phyloP scores from a whole-genome alignment of 2,329 filamentous ascomycete species.

The Fusarium robinianum region DNA sequence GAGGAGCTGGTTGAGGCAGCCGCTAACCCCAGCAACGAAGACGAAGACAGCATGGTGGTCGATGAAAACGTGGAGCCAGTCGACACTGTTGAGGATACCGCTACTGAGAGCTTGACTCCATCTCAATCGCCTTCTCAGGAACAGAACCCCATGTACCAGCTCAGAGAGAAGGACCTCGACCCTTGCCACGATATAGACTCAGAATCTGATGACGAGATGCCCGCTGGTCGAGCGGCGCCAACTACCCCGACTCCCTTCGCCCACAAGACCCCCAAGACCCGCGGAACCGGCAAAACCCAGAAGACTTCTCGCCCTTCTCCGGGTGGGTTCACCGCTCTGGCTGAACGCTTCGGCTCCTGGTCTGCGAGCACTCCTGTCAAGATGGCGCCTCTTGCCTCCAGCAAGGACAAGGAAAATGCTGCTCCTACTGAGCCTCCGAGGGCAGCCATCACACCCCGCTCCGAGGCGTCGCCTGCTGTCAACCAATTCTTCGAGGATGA shows the following conservation, averaged over 20 bases:
- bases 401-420: conserved; percentile 45
- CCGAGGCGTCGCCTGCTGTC: conserved; percentile 47
- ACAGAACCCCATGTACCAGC: conserved; percentile 40
- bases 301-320: conserved; percentile 38
- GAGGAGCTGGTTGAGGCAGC: conserved; percentile 5
- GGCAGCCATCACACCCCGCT: conserved; percentile 20
- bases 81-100: conserved; percentile 17
- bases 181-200: conserved; percentile 51
- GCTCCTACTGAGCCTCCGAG: conserved; percentile 36
- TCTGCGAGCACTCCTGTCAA: conserved; percentile 57
- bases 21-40: conserved; percentile 21
- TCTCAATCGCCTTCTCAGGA: conserved; percentile 21
- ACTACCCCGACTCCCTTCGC: conserved; percentile 49
- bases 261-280: conserved; percentile 31
- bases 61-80: conserved; percentile 25
- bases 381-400: conserved; percentile 27
- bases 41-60: conserved; percentile 31
- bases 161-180: conserved; percentile 54
- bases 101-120: conserved; percentile 5
- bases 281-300: conserved; percentile 9
- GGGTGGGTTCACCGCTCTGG: conserved; percentile 66
- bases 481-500: conserved; percentile 65
- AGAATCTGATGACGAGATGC: conserved; percentile 59
- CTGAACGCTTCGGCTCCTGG: conserved; percentile 66
- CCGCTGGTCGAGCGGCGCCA: conserved; percentile 41